These are phyloP conservation scores for Ophioceras dolichostomum DNA, from an alignment of 2,329 filamentous ascomycete genomes.

Conservation along the genomic window DNA sequence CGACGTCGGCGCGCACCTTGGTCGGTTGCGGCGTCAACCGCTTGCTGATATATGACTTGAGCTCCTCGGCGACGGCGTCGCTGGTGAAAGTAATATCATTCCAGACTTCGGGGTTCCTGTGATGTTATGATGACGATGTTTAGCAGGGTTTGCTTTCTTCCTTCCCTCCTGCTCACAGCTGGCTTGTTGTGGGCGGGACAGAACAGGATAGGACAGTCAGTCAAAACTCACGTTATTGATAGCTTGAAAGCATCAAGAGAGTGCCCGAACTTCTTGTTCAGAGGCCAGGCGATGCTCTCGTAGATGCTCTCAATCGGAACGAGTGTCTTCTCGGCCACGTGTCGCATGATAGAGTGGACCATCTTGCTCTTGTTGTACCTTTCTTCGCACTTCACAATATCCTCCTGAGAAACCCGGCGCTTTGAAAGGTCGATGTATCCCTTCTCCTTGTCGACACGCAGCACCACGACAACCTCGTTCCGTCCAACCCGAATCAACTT, in stretches of 20 bases:
- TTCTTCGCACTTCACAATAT: constrained; percentile 97
- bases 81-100: constrained; percentile 82
- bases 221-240: constrained; percentile 69
- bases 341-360: constrained; percentile 97
- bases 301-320: constrained; percentile 92
- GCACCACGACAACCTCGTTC: constrained; percentile 96
- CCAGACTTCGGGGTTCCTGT: constrained; percentile 89
- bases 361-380: constrained; percentile 99
- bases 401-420: constrained; percentile 92
- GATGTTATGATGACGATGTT: too few relatives aligned
- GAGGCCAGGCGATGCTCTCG: constrained; percentile 87
- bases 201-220: neutral
- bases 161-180: too few relatives aligned
- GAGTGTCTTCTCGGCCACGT: constrained; percentile 94
- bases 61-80: constrained; percentile 73
- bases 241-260: constrained; percentile 98
- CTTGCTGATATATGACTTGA: constrained; percentile 94
- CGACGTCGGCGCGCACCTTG: constrained; percentile 95
- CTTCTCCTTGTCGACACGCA: constrained; percentile 99
- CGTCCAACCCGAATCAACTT: constrained; percentile 97
- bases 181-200: constrained; percentile 10
- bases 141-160: too few relatives aligned
- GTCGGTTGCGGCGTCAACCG: constrained; percentile 95
- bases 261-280: constrained; percentile 96
- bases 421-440: constrained; percentile 97